Evolutionary conservation across 2,329 filamentous ascomycete species (phyloP).

Genomic region (Fusarium mundagurra): DNA sequence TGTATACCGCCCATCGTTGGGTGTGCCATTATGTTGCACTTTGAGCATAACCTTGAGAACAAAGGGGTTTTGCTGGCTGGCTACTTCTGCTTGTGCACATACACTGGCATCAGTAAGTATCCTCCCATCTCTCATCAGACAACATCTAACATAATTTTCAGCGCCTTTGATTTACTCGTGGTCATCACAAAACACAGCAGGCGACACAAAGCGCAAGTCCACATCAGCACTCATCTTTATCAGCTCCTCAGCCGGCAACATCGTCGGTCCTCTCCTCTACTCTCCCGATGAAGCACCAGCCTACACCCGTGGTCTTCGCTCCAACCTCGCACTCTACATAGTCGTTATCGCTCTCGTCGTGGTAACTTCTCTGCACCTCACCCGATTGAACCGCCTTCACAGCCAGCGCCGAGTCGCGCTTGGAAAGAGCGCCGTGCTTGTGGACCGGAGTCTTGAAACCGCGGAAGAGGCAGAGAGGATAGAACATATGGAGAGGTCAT

Average conservation of each 20-base stretch:
- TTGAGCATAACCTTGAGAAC: conserved; percentile 57
- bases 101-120: conserved; percentile 54
- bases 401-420: conserved; percentile 62
- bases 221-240: conserved; percentile 73
- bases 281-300: conserved; percentile 59
- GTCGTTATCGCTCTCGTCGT: conserved; percentile 63
- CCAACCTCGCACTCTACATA: conserved; percentile 70
- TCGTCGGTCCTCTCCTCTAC: conserved; percentile 72
- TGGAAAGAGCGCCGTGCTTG: conserved; percentile 67
- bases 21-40: conserved; percentile 62
- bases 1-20: conserved; percentile 68
- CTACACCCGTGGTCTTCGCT: conserved; percentile 62
- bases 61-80: conserved; percentile 63
- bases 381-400: conserved; percentile 64
- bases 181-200: conserved; percentile 71
- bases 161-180: conserved; percentile 69
- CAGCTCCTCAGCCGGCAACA: conserved; percentile 72
- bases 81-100: conserved; percentile 68
- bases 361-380: conserved; percentile 57
- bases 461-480: conserved; percentile 54
- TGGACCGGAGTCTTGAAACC: conserved; percentile 69
- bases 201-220: conserved; percentile 75
- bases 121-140: conserved; percentile 17
- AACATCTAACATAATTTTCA: conserved; percentile 23
- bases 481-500: conserved; percentile 41